Evolutionary conservation across 78 protist species (phyloP).

Genomic region (Isochrysis galbana): DNA sequence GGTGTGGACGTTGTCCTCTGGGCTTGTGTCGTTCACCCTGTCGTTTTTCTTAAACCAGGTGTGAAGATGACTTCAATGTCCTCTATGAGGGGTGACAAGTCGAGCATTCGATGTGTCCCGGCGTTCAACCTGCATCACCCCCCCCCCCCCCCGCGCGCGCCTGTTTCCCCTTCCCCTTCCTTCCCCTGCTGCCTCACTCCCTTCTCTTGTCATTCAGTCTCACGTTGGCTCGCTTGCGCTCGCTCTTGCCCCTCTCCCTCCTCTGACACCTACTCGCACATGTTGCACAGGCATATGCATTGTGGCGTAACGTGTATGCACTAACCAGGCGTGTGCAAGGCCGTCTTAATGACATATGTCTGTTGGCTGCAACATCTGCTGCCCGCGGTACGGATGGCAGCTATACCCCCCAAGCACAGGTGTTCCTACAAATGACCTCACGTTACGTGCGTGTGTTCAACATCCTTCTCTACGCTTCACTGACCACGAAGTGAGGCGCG

Average conservation of each 20-base stretch:
- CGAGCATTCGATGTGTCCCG: no score
- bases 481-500: not conserved
- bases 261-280: no score
- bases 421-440: not conserved
- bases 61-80: no score
- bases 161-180: no score
- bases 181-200: no score
- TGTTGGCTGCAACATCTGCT: not conserved
- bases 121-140: no score
- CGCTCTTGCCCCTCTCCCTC: no score
- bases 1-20: not conserved
- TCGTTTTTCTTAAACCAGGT: constrained; percentile 25
- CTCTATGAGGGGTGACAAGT: no score
- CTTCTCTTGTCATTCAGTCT: no score
- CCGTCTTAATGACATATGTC: constrained; percentile 11
- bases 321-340: not conserved
- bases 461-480: not conserved
- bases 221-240: no score
- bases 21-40: not conserved
- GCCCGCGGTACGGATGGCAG: not conserved
- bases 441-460: not conserved
- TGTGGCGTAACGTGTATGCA: not conserved
- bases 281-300: not conserved
- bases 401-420: not conserved
- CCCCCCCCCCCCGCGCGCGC: no score